phyloP scores from a whole-genome alignment of 192 early-diverging fungal genomes.

The Coemansia brasiliensis region DNA sequence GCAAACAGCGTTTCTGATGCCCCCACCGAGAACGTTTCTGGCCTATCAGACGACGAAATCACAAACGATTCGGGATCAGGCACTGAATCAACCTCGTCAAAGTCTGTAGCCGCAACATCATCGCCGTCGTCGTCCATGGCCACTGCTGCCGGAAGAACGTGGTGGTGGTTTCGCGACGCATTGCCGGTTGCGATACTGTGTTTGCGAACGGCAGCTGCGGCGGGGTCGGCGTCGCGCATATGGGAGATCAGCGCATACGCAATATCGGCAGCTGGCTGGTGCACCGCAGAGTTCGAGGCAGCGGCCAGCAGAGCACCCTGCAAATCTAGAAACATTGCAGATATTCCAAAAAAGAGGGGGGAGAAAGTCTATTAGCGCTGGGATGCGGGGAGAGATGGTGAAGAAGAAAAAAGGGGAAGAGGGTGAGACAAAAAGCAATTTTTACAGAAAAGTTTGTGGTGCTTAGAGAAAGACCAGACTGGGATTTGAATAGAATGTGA shows the following conservation, averaged over 20 bases:
- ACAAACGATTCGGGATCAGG: slow-evolving; percentile 56
- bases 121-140: slow-evolving; percentile 19
- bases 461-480: not conserved
- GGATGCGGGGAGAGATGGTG: not conserved
- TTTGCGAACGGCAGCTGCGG: slow-evolving; percentile 7
- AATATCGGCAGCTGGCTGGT: slow-evolving; percentile 40
- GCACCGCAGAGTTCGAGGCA: slow-evolving; percentile 25
- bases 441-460: too few species aligned
- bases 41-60: slow-evolving; percentile 39
- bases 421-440: not conserved
- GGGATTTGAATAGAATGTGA: not conserved
- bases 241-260: slow-evolving; percentile 47
- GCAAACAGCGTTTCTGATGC: slow-evolving; percentile 41
- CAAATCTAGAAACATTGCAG: slow-evolving; percentile 46
- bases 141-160: slow-evolving; percentile 14
- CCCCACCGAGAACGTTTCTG: slow-evolving; percentile 47
- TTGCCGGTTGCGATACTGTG: not conserved
- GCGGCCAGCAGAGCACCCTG: slow-evolving; percentile 48
- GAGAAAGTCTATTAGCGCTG: not conserved
- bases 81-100: slow-evolving; percentile 47
- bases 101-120: slow-evolving; percentile 21
- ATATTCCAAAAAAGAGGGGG: not conserved
- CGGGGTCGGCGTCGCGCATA: slow-evolving; percentile 14
- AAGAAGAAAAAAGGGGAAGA: slow-evolving; percentile 3
- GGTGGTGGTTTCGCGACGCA: slow-evolving; percentile 11